phyloP scores from a whole-genome alignment of 2,329 filamentous ascomycete species.

The Colletotrichum sansevieriae region DNA sequence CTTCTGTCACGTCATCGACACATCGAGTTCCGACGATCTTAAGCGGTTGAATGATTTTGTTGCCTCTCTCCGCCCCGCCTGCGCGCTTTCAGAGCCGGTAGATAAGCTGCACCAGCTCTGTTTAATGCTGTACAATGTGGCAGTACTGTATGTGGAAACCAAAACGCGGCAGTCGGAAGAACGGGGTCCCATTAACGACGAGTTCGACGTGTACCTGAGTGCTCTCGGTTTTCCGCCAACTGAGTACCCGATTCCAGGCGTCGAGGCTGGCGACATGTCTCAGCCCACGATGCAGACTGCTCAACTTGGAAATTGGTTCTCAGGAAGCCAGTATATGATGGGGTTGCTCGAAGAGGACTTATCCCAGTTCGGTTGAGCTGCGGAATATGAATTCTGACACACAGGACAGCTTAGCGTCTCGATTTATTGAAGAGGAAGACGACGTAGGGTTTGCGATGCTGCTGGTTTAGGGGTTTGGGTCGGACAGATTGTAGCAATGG shows the following conservation, averaged over 20 bases:
- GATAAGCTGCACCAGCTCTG: conserved; percentile 72
- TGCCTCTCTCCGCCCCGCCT: conserved; percentile 51
- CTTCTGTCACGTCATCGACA: conserved; percentile 70
- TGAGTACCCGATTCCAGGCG: conserved; percentile 43
- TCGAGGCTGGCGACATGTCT: conserved; percentile 49
- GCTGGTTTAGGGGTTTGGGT: too few relatives aligned
- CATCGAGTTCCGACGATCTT: conserved; percentile 66
- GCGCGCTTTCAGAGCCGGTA: conserved; percentile 37
- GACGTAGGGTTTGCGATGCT: too few relatives aligned
- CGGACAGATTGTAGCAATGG: too few relatives aligned
- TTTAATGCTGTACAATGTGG: conserved; percentile 71
- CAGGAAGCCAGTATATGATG: conserved; percentile 74
- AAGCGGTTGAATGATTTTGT: conserved; percentile 68
- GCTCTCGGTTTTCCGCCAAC: conserved; percentile 72
- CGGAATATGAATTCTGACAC: not conserved
- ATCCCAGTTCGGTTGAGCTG: conserved; percentile 54
- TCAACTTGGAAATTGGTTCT: conserved; percentile 75
- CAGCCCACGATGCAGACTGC: conserved; percentile 50
- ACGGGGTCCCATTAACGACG: conserved; percentile 65
- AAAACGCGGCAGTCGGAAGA: conserved; percentile 63
- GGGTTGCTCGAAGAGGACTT: conserved; percentile 73
- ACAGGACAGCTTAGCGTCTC: not conserved
- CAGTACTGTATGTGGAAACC: conserved; percentile 72
- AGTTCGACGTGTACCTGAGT: conserved; percentile 75
- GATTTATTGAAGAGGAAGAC: too few relatives aligned